Evolutionary conservation across 768 basidiomycete genomes (phyloP).

Genomic region (Astraeus odoratus): DNA sequence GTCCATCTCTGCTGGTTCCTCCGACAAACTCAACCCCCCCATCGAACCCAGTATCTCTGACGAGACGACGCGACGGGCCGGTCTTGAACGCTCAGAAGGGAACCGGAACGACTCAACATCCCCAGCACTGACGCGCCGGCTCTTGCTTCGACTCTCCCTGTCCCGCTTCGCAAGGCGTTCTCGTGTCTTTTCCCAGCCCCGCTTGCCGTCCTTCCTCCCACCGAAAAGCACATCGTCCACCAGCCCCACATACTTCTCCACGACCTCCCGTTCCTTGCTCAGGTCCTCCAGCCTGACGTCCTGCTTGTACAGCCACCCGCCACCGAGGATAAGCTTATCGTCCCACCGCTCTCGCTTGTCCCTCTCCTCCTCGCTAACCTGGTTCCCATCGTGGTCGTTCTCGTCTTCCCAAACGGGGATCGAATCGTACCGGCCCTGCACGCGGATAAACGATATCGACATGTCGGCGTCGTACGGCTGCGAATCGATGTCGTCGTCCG

Average conservation of each 20-base stretch:
- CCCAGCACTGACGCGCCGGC: slow-evolving; percentile 24
- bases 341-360: slow-evolving; percentile 75
- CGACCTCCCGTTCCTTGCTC: slow-evolving; percentile 47
- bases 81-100: slow-evolving; percentile 13
- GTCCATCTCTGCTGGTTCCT: slow-evolving; percentile 55
- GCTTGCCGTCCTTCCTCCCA: slow-evolving; percentile 40
- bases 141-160: slow-evolving; percentile 33
- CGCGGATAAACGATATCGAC: slow-evolving; percentile 63
- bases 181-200: slow-evolving; percentile 43
- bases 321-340: slow-evolving; percentile 69
- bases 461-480: slow-evolving; percentile 46
- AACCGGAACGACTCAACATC: slow-evolving; percentile 22
- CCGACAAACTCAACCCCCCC: slow-evolving; percentile 38
- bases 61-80: slow-evolving; percentile 49
- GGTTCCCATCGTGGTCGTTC: slow-evolving; percentile 36
- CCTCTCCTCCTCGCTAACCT: slow-evolving; percentile 39
- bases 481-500: slow-evolving; percentile 29
- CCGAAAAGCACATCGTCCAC: slow-evolving; percentile 78
- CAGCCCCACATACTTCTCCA: slow-evolving; percentile 61
- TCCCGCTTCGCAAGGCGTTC: slow-evolving; percentile 40
- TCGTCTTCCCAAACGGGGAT: slow-evolving; percentile 84
- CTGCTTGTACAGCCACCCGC: slow-evolving; percentile 77
- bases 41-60: slow-evolving; percentile 52
- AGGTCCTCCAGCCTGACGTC: slow-evolving; percentile 52
- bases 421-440: slow-evolving; percentile 54